phyloP scores from a whole-genome alignment of 345 rosid species.

The Eucalyptus globulus region DNA sequence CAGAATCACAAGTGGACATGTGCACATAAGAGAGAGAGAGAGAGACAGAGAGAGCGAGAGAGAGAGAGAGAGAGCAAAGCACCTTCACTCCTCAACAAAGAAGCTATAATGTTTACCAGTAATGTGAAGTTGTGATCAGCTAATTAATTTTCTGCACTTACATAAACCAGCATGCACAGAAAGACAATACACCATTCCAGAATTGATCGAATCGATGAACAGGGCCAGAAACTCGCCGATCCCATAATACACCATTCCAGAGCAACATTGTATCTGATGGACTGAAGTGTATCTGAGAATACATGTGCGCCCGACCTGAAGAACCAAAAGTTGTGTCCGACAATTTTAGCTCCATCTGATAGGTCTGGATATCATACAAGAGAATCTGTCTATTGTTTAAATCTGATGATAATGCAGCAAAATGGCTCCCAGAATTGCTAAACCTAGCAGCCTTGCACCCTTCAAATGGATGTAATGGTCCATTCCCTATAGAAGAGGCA shows the following conservation, averaged over 20 bases:
- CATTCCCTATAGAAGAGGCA: conserved; percentile 52
- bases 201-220: conserved; percentile 81
- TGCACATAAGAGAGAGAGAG: background rate
- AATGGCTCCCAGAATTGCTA: conserved; percentile 63
- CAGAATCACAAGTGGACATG: background rate
- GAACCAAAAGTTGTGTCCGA: conserved; percentile 44
- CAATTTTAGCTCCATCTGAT: conserved; percentile 34
- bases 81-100: background rate
- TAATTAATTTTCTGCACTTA: background rate
- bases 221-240: conserved; percentile 43
- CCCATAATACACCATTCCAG: conserved; percentile 96
- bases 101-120: background rate
- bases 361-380: conserved; percentile 74
- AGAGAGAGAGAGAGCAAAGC: background rate
- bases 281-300: conserved; percentile 78
- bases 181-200: background rate
- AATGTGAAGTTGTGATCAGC: background rate
- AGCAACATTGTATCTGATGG: conserved; percentile 78
- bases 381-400: conserved; percentile 57
- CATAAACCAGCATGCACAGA: background rate
- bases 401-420: conserved; percentile 68
- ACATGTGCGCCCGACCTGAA: conserved; percentile 58
- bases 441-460: conserved; percentile 89
- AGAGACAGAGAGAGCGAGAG: background rate
- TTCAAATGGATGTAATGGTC: conserved; percentile 66